Base-by-base conservation (phyloP, 192 early-diverging fungal genomes). In the Linnemannia zychae region DNA sequence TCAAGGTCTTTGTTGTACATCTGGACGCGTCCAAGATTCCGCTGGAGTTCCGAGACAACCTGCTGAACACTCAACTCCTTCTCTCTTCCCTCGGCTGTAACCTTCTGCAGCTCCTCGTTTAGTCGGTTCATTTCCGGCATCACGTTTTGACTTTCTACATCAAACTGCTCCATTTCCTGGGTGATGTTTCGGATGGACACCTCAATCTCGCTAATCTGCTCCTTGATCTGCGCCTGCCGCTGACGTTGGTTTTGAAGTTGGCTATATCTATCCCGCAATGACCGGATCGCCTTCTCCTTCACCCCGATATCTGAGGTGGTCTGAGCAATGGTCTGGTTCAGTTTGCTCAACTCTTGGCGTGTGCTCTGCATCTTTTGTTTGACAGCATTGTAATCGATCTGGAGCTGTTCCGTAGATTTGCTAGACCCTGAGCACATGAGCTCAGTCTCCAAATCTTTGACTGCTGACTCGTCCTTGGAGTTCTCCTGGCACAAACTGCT, bases 351-450 rank as follows among this genome's bases (percentile, higher is more conserved):
- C 17, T 88, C 73, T 44, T 86, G 79, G 5, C 84, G 77, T 4
- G 77, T 72, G 31, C 34, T 76, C 53, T 84, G 89, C 80, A 89
- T 87, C 84, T 91, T 89, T 28, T 81, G 74, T 48, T 91, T 88
- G 9, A 92, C 74, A 1, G 65, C 49, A 6, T 89, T 88, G 13
- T 93, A 81, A 60, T 96, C 94, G 15, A 76, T 81, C 78, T 95
- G 93, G 46, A 92, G 88, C 34, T 97, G 94, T 6, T 93, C 92
- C 31, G 92, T 74, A 7, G 94, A 95, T 76, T 92, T 92, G 17
- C 87, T 89, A 1, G 94, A 94, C 0, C 93, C 94, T 1, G 93
- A 80, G 6, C 63, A 72, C 22, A 84, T 82, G 53, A 94, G 81
- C 13, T 93, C 88, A 0, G 77, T 75, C 48, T 92, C 81, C 48